Base-by-base conservation (phyloP, 805 yeast genomes). In the Cyberlindnera japonica region DNA sequence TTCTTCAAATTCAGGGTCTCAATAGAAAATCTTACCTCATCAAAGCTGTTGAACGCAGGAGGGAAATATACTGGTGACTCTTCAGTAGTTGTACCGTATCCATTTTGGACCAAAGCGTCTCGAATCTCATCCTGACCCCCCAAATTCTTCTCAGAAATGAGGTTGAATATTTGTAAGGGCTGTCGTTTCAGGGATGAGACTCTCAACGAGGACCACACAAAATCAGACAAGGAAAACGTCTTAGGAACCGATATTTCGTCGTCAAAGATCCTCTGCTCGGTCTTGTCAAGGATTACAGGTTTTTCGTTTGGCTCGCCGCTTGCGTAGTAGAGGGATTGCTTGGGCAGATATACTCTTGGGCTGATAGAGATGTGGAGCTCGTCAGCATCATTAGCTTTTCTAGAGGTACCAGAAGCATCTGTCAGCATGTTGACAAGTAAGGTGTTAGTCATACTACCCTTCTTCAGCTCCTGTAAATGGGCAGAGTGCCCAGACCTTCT, bases 191-290 rank as follows among this genome's bases (percentile, higher is more conserved):
- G 20, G 8, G 41, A 31, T 12, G 38, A 38, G 13, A 42, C 45
- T 16, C 45, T 28, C 14, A 38, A 27, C 16, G 45, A 42, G n/a
- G 45, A 42, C 14, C 23, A 20, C 7, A 38, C 39, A 30, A 42
- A 42, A 29, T 37, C 40, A 14, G 21, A 15, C 11, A 42, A 33
- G 2, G 41, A 37, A 28, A 42, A 42, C 19, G 20, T 30, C 30
- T 34, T 20, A 15, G 45, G 45, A 1, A 42, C 14, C 7, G 39
- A 25, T 10, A 42, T 35, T 23, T 37, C 41, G 7, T 42, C 41
- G 10, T 37, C 45, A n/a, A 38, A 31, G 3, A 25, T 17, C 9
- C 36, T 13, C 16, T 35, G 40, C 24, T 35, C 44, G 3, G 37
- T 35, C 21, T 40, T 40, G 16, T 40, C 40, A 10, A 19, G 27